These are phyloP conservation scores for Pseudohalonectria lignicola DNA, from an alignment of 2,329 filamentous ascomycete species.

Conservation along the genomic window DNA sequence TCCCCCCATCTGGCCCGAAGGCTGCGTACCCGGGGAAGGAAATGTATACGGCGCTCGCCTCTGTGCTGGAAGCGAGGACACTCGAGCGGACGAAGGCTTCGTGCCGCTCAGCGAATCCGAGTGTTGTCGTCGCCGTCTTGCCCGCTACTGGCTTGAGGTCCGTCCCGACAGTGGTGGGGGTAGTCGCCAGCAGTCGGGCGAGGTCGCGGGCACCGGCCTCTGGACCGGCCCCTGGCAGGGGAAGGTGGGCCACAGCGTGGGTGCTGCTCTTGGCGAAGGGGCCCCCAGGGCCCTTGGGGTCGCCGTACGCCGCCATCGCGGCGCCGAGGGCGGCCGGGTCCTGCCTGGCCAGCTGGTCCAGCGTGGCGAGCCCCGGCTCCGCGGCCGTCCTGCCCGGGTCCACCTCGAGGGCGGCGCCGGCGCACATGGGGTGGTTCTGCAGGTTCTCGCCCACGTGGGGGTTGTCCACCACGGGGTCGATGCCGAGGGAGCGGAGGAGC, in stretches of 20 bases:
- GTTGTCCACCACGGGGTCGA: constrained; percentile 26
- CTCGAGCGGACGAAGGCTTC: not conserved
- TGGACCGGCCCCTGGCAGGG: not conserved
- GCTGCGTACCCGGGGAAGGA: not conserved
- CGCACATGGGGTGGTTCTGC: constrained; percentile 33
- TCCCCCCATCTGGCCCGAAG: constrained; percentile 1
- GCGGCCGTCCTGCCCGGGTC: constrained; percentile 12
- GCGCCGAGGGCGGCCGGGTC: constrained; percentile 17
- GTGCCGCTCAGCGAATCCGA: not conserved
- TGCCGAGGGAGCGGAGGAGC: constrained; percentile 26
- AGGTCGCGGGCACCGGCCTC: no score
- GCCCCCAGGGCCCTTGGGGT: constrained; percentile 12
- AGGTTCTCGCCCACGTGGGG: constrained; percentile 32
- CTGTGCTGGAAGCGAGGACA: constrained; percentile 1
- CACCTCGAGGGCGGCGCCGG: constrained; percentile 27
- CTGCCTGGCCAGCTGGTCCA: constrained; percentile 17
- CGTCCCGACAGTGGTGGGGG: no score
- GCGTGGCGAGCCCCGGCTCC: constrained; percentile 22
- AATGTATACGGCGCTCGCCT: constrained; percentile 9
- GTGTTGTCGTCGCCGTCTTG: not conserved
- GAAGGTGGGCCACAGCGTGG: not conserved
- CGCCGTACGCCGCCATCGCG: constrained; percentile 16
- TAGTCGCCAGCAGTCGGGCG: no score
- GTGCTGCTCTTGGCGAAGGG: not conserved
- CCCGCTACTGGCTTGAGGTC: no score